Percentiles rank a stretch among this genome's conserved stretches.
phyloP scores from a whole-genome alignment of 352 stramenopile genomes.

The Pythium coloratum region DNA sequence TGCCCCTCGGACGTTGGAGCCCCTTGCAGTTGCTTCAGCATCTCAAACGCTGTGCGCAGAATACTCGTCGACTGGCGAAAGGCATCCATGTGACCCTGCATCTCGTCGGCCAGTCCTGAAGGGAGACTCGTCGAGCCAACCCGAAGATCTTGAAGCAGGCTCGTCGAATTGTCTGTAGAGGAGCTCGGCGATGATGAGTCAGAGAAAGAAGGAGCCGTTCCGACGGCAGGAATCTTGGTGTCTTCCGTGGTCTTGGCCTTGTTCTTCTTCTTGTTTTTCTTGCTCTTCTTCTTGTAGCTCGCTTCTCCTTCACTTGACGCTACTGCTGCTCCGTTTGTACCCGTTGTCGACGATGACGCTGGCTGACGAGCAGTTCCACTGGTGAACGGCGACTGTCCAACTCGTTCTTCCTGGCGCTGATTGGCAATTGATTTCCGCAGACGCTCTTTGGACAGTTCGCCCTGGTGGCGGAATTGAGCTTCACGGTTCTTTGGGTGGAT shows the following conservation, averaged over 20 bases:
- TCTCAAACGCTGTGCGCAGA: not conserved
- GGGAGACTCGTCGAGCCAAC: not conserved
- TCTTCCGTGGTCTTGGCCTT: not conserved
- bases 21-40: not conserved
- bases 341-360: not conserved
- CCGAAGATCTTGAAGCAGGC: not conserved
- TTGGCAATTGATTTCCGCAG: not conserved
- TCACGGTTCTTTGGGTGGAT: not conserved
- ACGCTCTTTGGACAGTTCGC: not conserved
- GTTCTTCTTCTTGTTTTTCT: slow-evolving; percentile 13
- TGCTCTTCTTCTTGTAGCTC: slow-evolving; percentile 8
- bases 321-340: not conserved
- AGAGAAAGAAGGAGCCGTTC: not conserved
- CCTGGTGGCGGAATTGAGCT: not conserved
- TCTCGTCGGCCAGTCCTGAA: not conserved
- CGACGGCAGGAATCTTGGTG: not conserved
- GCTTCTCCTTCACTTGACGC: not conserved
- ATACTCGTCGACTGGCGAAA: not conserved
- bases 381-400: not conserved
- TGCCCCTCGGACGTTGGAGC: not conserved
- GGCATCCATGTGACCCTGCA: not conserved
- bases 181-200: not conserved
- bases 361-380: not conserved
- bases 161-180: not conserved
- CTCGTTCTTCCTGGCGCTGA: not conserved